Evolutionary conservation across 2,329 filamentous ascomycete genomes (phyloP).

Genomic region (Escovopsis sp.): DNA sequence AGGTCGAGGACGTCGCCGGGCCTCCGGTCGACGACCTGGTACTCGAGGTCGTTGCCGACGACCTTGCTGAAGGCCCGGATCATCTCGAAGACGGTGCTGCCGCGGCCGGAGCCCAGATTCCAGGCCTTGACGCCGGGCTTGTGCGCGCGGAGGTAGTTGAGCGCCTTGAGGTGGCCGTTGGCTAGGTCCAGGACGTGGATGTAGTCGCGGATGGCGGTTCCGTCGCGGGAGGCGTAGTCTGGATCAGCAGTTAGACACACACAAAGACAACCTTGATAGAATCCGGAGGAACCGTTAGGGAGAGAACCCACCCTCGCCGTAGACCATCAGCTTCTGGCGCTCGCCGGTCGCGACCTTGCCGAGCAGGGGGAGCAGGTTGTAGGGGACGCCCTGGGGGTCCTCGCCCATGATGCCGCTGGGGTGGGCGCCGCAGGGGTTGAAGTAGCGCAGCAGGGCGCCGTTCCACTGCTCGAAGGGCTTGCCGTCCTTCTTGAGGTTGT

Average conservation of each 20-base stretch:
- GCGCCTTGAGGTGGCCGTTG: constrained; percentile 70
- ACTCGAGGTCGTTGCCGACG: constrained; percentile 73
- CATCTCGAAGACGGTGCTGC: constrained; percentile 94
- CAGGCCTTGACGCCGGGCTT: constrained; percentile 85
- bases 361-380: constrained; percentile 85
- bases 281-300: not conserved
- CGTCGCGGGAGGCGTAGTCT: constrained; percentile 87
- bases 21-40: constrained; percentile 70
- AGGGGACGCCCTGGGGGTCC: constrained; percentile 88
- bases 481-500: constrained; percentile 65
- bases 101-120: constrained; percentile 91
- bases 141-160: constrained; percentile 75
- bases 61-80: constrained; percentile 84
- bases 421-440: constrained; percentile 92
- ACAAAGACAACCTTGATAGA: not conserved
- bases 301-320: constrained; percentile 64
- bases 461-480: constrained; percentile 77
- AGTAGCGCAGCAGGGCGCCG: constrained; percentile 84
- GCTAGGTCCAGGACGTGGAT: constrained; percentile 91
- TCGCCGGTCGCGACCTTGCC: constrained; percentile 94
- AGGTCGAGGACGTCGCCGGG: constrained; percentile 87
- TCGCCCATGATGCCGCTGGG: constrained; percentile 96
- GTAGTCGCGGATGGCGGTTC: constrained; percentile 93
- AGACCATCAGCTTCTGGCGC: constrained; percentile 84
- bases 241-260: too few species aligned